Percentiles rank a stretch among this genome's conserved stretches.
Evolutionary conservation across 1,284 basidiomycete species (phyloP).

Genomic region (Athelia psychrophila): DNA sequence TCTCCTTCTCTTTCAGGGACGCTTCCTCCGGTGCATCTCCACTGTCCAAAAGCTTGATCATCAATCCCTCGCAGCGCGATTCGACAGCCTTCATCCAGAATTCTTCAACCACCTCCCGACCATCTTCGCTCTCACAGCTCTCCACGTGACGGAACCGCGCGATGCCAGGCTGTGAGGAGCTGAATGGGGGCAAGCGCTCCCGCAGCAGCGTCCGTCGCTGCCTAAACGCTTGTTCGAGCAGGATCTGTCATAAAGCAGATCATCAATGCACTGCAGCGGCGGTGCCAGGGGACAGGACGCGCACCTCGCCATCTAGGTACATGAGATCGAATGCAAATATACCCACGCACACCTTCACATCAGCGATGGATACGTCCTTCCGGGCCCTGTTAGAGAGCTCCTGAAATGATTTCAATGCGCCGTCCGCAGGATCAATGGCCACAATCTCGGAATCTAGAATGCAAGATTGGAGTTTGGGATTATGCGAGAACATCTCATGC

Average conservation of each 20-base stretch:
- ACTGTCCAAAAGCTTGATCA: constrained; percentile 83
- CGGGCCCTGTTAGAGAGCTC: constrained; percentile 83
- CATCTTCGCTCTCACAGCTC: constrained; percentile 69
- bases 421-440: constrained; percentile 67
- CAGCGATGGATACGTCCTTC: constrained; percentile 79
- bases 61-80: constrained; percentile 86
- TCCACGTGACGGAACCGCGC: constrained; percentile 80
- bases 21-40: constrained; percentile 37
- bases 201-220: constrained; percentile 68
- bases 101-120: constrained; percentile 61
- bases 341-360: constrained; percentile 82
- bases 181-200: constrained; percentile 53
- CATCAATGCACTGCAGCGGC: constrained; percentile 2
- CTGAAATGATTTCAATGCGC: constrained; percentile 78
- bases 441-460: constrained; percentile 86
- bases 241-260: constrained; percentile 41
- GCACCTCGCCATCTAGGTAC: constrained; percentile 78
- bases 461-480: constrained; percentile 61
- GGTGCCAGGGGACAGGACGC: constrained; percentile 13
- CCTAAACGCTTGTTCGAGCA: constrained; percentile 74
- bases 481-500: constrained; percentile 39
- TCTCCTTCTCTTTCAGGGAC: constrained; percentile 19
- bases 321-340: constrained; percentile 92
- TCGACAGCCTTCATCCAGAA: constrained; percentile 85
- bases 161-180: constrained; percentile 36